Percentiles rank a stretch among this genome's conserved stretches.
Conservation (phyloP, 75 land plant species). For the Sequoiadendron giganteum region DNA sequence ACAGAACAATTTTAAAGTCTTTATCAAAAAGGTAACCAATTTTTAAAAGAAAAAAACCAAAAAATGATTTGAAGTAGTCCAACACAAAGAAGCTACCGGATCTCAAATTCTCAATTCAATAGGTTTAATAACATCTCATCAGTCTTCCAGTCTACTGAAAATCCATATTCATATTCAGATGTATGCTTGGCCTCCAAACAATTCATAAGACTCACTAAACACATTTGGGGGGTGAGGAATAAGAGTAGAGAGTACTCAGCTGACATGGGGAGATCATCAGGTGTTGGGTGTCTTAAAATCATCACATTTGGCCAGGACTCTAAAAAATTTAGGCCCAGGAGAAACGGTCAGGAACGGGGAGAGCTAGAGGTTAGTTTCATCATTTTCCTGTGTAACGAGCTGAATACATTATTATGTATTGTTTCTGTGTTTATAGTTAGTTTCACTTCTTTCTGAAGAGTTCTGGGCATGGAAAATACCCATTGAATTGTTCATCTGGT, state of each 20-base stretch:
- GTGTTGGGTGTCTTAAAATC: neutral
- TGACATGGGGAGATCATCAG: neutral
- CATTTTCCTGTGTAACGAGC: neutral
- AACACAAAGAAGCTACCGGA: neutral
- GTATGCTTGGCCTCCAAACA: neutral
- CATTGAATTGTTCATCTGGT: neutral
- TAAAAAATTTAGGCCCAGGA: neutral
- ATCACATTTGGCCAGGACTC: neutral
- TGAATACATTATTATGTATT: neutral
- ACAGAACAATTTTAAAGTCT: neutral
- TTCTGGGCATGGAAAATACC: neutral
- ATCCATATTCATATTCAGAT: neutral
- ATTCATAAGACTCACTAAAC: neutral
- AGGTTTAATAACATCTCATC: neutral
- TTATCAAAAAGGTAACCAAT: neutral
- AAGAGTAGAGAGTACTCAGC: neutral
- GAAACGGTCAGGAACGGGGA: neutral
- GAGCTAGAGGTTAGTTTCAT: neutral
- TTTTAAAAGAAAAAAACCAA: too few relatives aligned
- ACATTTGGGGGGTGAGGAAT: neutral
- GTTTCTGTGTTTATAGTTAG: neutral
- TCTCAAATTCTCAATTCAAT: neutral
- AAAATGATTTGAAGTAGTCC: neutral
- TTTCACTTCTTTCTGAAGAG: neutral
- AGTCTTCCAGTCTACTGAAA: neutral